phyloP scores from a whole-genome alignment of 202 grass and related monocot genomes.

The Cymbopogon flexuosus region DNA sequence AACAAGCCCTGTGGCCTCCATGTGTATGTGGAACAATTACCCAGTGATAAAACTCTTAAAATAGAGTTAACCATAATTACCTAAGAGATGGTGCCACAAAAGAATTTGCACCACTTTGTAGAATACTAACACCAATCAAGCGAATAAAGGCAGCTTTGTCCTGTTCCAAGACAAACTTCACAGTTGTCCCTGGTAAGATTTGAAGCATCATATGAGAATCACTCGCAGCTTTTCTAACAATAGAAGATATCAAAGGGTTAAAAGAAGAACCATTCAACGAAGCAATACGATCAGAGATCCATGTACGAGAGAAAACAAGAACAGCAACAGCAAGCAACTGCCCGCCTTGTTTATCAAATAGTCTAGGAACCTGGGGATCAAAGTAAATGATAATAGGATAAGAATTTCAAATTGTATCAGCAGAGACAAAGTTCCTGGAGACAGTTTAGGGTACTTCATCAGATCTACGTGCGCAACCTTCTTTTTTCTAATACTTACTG shows the following conservation, averaged over 20 bases:
- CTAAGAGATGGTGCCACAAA: constrained; percentile 89
- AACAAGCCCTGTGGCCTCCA: neutral
- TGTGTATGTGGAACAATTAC: neutral
- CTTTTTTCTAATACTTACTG: neutral
- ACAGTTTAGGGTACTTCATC: constrained; percentile 17
- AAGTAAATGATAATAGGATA: constrained; percentile 16
- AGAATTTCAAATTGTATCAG: constrained; percentile 21
- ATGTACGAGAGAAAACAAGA: constrained; percentile 92
- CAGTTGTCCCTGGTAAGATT: constrained; percentile 72
- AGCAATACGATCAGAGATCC: constrained; percentile 97
- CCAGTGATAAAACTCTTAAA: constrained; percentile 2
- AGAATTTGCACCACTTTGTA: constrained; percentile 95
- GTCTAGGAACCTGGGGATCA: constrained; percentile 65
- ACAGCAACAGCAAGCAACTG: constrained; percentile 83
- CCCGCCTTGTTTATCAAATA: constrained; percentile 90
- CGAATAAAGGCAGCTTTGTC: constrained; percentile 86
- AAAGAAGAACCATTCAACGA: constrained; percentile 75
- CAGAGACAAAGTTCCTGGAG: neutral
- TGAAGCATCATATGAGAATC: constrained; percentile 28
- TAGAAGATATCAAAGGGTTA: constrained; percentile 16
- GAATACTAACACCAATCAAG: constrained; percentile 82
- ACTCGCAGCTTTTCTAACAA: constrained; percentile 20
- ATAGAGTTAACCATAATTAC: constrained; percentile 38
- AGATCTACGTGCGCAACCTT: neutral
- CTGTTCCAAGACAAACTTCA: constrained; percentile 96